Base-by-base conservation (phyloP, 2,329 filamentous ascomycete genomes). In the Pseudogymnoascus sp. region DNA sequence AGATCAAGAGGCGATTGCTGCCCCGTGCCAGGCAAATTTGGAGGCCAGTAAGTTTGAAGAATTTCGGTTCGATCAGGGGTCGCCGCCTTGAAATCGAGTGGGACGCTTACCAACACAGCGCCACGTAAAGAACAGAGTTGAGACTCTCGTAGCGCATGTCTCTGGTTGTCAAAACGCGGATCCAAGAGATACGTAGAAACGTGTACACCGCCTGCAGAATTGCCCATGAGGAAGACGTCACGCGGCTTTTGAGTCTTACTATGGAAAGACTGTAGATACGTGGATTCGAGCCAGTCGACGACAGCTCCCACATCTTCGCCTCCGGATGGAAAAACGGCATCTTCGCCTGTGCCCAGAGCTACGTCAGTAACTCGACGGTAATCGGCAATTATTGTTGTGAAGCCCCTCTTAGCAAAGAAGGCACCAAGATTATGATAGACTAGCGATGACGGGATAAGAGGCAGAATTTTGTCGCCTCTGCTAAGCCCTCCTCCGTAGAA, bases 201-300 rank as follows among this genome's bases (percentile, higher is more conserved):
- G 61, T 74, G 72, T 1, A 73, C 62, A 5, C 72, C 72, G 1
- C 72, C 72, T 1, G 71, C 71, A 19, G 70, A 73, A 59, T 73
- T 73, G 1, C 72, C 72, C 61, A 71, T 61, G 7, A 73, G 38
- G 33, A 67, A 70, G 1, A 74, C 68, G 50, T 72, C 65, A 10
- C 65, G 62, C 16, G 61, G 65, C 62, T 28, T 28, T n/a, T 50
- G 60, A 40, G 60, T 7, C 3, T n/a, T 28, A 2, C 2, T 7
- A 41, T 11, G 10, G 31, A 4, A 22, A 33, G 56, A 60, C 31
- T 3, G 11, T 35, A 60, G 28, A 10, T 60, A 38, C 11, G 56
- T 60, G 35, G 43, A 50, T 61, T 69, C 64, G 6, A 69, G 14
- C 70, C 70, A 70, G 26, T 65, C 64, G 43, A 70, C 19, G 8